A percentile compares a stretch with the other conserved stretches of the same genome.
Conservation (phyloP, 441 rosid genomes). For the Brassica balearica region DNA sequence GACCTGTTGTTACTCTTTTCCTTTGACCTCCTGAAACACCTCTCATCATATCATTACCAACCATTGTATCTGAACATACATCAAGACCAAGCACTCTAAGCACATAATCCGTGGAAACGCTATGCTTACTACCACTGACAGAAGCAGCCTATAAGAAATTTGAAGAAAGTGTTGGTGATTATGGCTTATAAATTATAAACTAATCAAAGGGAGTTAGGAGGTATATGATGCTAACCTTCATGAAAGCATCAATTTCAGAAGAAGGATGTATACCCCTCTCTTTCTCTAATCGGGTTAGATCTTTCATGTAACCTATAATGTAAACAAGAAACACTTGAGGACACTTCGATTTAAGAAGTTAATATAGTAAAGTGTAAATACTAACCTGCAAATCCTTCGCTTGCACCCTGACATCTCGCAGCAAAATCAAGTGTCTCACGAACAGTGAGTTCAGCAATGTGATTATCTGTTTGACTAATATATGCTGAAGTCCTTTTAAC, state of each 20-base stretch:
- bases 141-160: constrained; percentile 69
- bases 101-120: constrained; percentile 81
- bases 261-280: constrained; percentile 70
- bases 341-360: background rate
- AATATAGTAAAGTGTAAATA: background rate
- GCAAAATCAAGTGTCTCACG: constrained; percentile 97
- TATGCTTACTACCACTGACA: constrained; percentile 73
- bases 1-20: constrained; percentile 93
- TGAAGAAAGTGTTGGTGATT: background rate
- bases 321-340: background rate
- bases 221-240: constrained; percentile 66
- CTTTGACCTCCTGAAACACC: constrained; percentile 98
- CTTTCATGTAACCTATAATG: constrained; percentile 61
- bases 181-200: background rate
- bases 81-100: constrained; percentile 92
- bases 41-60: constrained; percentile 92
- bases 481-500: constrained; percentile 91
- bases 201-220: background rate
- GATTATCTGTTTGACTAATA: constrained; percentile 91
- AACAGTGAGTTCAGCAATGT: constrained; percentile 89
- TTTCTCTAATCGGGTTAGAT: constrained; percentile 67
- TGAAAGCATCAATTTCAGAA: constrained; percentile 90
- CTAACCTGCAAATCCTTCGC: constrained; percentile 79
- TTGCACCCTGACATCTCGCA: constrained; percentile 91
- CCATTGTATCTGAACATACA: constrained; percentile 81